These are phyloP conservation scores for Saitozyma podzolica DNA, from an alignment of 768 basidiomycete genomes.

Conservation along the genomic window DNA sequence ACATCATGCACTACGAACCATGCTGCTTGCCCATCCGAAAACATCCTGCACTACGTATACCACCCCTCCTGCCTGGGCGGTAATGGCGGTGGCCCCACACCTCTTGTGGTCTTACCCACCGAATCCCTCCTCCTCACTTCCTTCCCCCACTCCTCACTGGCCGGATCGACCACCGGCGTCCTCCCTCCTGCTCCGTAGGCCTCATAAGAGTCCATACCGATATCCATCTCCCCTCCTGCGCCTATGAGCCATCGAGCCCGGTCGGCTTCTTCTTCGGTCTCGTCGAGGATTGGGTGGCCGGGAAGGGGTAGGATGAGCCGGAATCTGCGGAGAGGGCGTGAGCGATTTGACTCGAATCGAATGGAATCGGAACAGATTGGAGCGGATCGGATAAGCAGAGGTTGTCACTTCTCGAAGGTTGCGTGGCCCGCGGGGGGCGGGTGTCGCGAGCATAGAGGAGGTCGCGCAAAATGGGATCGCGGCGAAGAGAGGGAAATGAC, in stretches of 20 bases:
- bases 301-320: slow-evolving; percentile 24
- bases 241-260: slow-evolving; percentile 16
- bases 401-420: too few relatives aligned
- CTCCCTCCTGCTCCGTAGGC: slow-evolving; percentile 1
- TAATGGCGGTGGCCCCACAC: background rate
- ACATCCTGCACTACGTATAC: slow-evolving; percentile 11
- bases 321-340: slow-evolving; percentile 13
- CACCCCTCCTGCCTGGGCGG: slow-evolving; percentile 9
- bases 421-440: too few relatives aligned
- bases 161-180: background rate
- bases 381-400: slow-evolving; percentile 1
- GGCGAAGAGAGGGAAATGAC: background rate
- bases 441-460: too few relatives aligned
- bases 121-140: background rate
- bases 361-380: background rate
- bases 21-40: too few relatives aligned
- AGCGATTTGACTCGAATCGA: background rate
- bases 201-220: background rate
- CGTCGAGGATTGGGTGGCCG: slow-evolving; percentile 8
- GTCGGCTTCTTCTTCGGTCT: slow-evolving; percentile 25
- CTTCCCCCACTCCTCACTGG: too few relatives aligned
- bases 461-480: background rate
- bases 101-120: background rate
- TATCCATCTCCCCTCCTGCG: slow-evolving; percentile 7
- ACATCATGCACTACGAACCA: background rate